phyloP scores from a whole-genome alignment of 176 grass and related monocot genomes.

The Alopecurus myosuroides region DNA sequence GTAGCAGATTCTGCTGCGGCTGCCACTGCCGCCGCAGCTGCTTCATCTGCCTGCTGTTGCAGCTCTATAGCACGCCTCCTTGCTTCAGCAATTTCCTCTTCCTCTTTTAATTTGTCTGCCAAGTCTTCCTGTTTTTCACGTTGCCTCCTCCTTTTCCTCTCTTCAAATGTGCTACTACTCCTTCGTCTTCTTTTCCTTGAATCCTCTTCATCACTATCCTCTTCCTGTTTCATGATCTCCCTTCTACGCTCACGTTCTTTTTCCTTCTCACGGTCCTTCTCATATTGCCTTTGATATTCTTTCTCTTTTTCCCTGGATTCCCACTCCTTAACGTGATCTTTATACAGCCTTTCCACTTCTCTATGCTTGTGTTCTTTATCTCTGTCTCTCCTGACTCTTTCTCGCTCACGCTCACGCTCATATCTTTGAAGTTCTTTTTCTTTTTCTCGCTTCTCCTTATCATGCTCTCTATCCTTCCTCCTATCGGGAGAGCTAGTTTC shows the following conservation, averaged over 20 bases:
- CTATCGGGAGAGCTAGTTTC: slow-evolving; percentile 78
- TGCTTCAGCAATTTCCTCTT: slow-evolving; percentile 77
- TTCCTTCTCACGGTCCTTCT: slow-evolving; percentile 80
- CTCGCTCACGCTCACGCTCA: slow-evolving; percentile 76
- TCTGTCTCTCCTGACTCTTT: slow-evolving; percentile 83
- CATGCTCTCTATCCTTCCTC: slow-evolving; percentile 62
- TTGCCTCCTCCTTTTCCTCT: slow-evolving; percentile 72
- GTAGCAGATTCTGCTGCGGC: slow-evolving; percentile 31
- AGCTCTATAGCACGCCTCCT: slow-evolving; percentile 59
- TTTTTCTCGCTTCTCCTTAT: slow-evolving; percentile 67
- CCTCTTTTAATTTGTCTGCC: slow-evolving; percentile 72
- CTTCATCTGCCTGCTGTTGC: slow-evolving; percentile 54
- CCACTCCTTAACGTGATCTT: slow-evolving; percentile 85
- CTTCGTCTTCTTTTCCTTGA: slow-evolving; percentile 78
- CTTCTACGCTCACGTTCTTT: slow-evolving; percentile 75
- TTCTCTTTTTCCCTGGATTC: slow-evolving; percentile 90
- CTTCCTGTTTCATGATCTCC: slow-evolving; percentile 88
- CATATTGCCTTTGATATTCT: slow-evolving; percentile 74
- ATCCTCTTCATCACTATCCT: slow-evolving; percentile 91
- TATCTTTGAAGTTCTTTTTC: slow-evolving; percentile 72
- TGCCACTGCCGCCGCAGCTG: slow-evolving; percentile 22
- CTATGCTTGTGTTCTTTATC: slow-evolving; percentile 78
- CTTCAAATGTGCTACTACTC: slow-evolving; percentile 49
- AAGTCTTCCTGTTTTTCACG: slow-evolving; percentile 91
- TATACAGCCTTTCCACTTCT: slow-evolving; percentile 71